Evolutionary conservation across 148 eudicot species (phyloP).

Genomic region (Cornus kousa): DNA sequence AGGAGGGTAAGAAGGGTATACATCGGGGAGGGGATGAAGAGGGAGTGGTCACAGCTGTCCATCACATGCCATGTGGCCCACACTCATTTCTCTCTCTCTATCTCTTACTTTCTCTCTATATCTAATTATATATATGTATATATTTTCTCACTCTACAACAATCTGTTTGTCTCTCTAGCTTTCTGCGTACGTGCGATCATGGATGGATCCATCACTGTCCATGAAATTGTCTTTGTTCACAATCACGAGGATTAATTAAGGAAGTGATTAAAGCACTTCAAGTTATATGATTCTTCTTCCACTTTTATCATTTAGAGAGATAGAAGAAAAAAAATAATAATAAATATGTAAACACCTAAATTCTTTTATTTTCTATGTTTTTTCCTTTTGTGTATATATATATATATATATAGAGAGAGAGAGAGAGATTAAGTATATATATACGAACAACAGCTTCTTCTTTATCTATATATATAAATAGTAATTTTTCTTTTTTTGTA

Average conservation of each 20-base stretch:
- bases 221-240: neutral
- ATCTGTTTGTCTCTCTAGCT: constrained; percentile 41
- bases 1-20: constrained; percentile 36
- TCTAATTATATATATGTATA: too few relatives aligned
- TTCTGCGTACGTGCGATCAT: constrained; percentile 48
- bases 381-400: too few relatives aligned
- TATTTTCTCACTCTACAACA: constrained; percentile 11
- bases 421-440: too few relatives aligned
- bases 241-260: constrained; percentile 16
- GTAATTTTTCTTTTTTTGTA: too few relatives aligned
- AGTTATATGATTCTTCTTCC: neutral
- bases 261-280: neutral
- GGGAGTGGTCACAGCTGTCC: constrained; percentile 30
- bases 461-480: too few relatives aligned
- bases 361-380: too few relatives aligned
- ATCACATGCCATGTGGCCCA: constrained; percentile 77
- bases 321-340: neutral
- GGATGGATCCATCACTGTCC: constrained; percentile 47
- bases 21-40: constrained; percentile 17
- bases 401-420: too few relatives aligned
- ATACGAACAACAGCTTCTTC: too few relatives aligned
- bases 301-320: neutral
- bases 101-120: too few relatives aligned
- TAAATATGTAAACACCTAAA: too few relatives aligned
- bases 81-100: neutral